Base-by-base conservation (phyloP, 345 rosid species). In the Pelargonium nanum region DNA sequence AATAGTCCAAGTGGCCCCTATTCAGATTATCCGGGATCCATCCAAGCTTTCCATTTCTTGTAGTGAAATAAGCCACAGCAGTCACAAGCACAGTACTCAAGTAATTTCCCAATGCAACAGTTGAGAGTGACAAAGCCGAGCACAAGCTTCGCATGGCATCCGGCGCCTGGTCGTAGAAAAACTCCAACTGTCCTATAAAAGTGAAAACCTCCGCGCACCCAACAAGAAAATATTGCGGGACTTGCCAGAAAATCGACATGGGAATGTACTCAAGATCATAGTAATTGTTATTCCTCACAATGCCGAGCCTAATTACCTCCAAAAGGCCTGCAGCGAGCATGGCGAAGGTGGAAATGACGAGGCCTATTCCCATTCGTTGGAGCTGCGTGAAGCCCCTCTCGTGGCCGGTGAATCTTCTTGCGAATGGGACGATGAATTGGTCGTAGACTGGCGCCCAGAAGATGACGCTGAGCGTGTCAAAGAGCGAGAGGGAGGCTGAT, bases 141-240 rank as follows among this genome's bases (percentile, higher is more conserved):
- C 95, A 83, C 59, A 86, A 58, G 74, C 96, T 92, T 67, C 98
- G 79, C 96, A 89, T 86, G 1, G 96, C 98, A 72, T 92, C 96
- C 5, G 96, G 98, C 22, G 96, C 96, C 72, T 89, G 98, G 58
- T 89, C 96, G 22, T 92, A 89, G 78, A 86, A 92, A 58, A 92
- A 92, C 80, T 92, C 96, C 34, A 86, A 23, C 74, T 86, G 96
- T 4, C 98, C 95, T 0, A 92, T 81, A 60, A 85, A 86, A 0
- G 89, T 79, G 68, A 91, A 91, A 20, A n/a, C n/a, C n/a, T n/a
- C n/a, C n/a, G n/a, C n/a, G n/a, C n/a, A n/a, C n/a, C n/a, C n/a
- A n/a, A n/a, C n/a, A n/a, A n/a, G n/a, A n/a, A n/a, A n/a, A n/a
- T n/a, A n/a, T n/a, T n/a, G n/a, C n/a, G n/a, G n/a, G n/a, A 85